Evolutionary conservation across 129 eudicot species (phyloP).

Genomic region (Arctium lappa): DNA sequence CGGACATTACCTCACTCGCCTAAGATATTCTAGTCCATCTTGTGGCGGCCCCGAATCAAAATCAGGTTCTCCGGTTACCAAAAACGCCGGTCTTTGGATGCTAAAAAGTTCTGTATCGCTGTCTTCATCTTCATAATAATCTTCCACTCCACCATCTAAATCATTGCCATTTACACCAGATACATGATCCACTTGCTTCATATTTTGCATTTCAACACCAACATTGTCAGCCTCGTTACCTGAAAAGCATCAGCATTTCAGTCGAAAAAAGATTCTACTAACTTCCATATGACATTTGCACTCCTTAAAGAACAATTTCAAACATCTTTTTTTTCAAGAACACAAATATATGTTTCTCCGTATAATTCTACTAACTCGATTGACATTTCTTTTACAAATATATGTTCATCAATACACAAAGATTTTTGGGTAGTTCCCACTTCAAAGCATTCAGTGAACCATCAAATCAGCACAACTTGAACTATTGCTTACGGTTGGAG

Average conservation of each 20-base stretch:
- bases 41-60: slow-evolving; percentile 98
- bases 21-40: slow-evolving; percentile 91
- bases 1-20: slow-evolving; percentile 84
- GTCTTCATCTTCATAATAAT: slow-evolving; percentile 55
- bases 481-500: no score
- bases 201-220: slow-evolving; percentile 23
- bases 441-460: no score
- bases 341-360: neutral
- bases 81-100: slow-evolving; percentile 80
- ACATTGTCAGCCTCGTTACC: slow-evolving; percentile 38
- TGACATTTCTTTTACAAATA: no score
- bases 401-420: no score
- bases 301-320: slow-evolving; percentile 2
- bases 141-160: slow-evolving; percentile 43
- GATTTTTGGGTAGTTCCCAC: no score
- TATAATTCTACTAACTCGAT: neutral
- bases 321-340: neutral
- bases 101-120: slow-evolving; percentile 71
- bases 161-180: slow-evolving; percentile 23
- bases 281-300: slow-evolving; percentile 4
- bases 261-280: neutral
- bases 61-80: slow-evolving; percentile 87
- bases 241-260: slow-evolving; percentile 27
- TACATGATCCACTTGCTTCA: slow-evolving; percentile 17
- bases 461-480: no score